Evolutionary conservation across 805 yeast species (phyloP), one percentile per base, ranked within the genome.

Genomic region (Kodamaea laetipori): DNA sequence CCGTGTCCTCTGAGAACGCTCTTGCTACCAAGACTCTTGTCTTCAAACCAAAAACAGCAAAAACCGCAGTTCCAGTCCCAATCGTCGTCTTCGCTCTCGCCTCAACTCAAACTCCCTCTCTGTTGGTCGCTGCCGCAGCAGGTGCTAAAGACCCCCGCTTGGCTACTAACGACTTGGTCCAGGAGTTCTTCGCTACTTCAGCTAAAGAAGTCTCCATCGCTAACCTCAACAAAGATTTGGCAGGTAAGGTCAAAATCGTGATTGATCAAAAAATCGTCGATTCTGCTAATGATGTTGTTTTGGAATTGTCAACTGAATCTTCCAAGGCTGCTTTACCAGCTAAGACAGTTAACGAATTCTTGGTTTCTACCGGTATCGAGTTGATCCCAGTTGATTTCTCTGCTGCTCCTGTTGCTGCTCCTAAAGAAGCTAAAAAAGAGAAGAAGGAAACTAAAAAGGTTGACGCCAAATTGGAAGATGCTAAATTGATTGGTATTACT

Each of bases 401-500:
- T 6, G 75, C 76, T 25, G 71, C 65, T 33, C 57, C 72, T 8
- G 69, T 60, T 19, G 43, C 53, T 32, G 58, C 63, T 28, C 52
- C 51, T 27, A 44, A 45, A 30, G 54, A 52, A 18, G 26, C 45
- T 18, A 47, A 66, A 32, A 58, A n/a, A n/a, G n/a, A n/a, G n/a
- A n/a, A 52, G 48, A 68, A 59, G 35, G 60, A 67, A 52, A 59
- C 61, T 50, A 72, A 68, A 40, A 71, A 71, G 49, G 64, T 57
- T 37, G 67, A 67, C 11, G 85, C 86, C 41, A 78, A 79, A 51
- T 66, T 84, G 54, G 90, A 82, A 47, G 96, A 87, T 60, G 94
- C 96, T 39, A 90, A 92, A 59, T 72, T 90, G 58, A 87, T 94
- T 55, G 99, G 99, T 68, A 92, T 94, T 64, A 94, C 98, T 36